These are phyloP conservation scores for Leishmania major DNA, from an alignment of 208 protist species.

Conservation along the genomic window DNA sequence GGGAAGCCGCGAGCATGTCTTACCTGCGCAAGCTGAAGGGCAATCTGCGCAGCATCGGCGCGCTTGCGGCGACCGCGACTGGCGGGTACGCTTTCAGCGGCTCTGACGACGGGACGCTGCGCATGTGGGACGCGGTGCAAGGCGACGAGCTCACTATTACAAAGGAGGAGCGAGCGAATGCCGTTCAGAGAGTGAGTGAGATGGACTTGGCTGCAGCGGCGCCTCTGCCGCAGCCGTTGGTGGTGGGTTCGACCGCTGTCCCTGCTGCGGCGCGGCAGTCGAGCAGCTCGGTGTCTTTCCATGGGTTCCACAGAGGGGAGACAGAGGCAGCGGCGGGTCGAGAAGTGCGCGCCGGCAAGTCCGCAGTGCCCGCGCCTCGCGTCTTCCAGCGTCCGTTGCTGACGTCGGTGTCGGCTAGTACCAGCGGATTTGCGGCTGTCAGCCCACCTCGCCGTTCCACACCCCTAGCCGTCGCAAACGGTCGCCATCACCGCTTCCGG, in stretches of 20 bases:
- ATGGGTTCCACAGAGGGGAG: neutral
- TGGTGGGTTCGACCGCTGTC: neutral
- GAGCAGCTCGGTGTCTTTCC: neutral
- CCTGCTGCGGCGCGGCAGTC: neutral
- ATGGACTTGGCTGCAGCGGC: neutral
- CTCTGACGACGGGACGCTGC: conserved; percentile 63
- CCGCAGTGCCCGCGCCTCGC: neutral
- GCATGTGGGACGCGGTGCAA: conserved; percentile 63
- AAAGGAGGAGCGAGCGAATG: conserved; percentile 28
- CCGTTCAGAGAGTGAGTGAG: neutral
- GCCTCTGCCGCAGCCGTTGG: neutral
- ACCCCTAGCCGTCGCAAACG: too few species aligned
- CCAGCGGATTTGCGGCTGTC: neutral
- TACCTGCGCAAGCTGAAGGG: conserved; percentile 51
- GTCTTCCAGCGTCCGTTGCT: neutral
- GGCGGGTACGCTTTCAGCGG: conserved; percentile 73
- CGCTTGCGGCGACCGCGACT: conserved; percentile 41
- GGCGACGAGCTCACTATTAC: conserved; percentile 44
- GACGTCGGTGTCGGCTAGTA: neutral
- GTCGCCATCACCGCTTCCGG: neutral
- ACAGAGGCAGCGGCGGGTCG: too few species aligned
- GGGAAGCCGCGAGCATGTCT: conserved; percentile 55
- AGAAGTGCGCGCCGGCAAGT: neutral
- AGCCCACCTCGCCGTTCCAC: neutral
- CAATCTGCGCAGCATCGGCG: conserved; percentile 39